A percentile compares a stretch with the other conserved stretches of the same genome.
Evolutionary conservation across 257 asterid species (phyloP).

Genomic region (Nicotiana sylvestris): DNA sequence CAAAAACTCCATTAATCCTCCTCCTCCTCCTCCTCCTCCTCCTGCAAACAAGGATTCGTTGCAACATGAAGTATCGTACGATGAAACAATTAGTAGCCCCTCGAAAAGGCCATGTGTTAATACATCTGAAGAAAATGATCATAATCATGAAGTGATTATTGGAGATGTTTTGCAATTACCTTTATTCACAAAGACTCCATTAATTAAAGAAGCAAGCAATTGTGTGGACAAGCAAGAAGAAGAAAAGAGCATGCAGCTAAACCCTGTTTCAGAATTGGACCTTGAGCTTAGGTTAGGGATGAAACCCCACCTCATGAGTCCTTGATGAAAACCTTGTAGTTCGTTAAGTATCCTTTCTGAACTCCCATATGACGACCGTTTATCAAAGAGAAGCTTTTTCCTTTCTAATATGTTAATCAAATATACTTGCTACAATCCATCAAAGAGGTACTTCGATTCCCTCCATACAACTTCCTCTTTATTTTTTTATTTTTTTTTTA

Average conservation of each 20-base stretch:
- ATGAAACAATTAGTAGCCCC: slow-evolving; percentile 11
- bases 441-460: neutral
- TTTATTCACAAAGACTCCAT: slow-evolving; percentile 20
- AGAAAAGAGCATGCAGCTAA: slow-evolving; percentile 10
- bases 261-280: slow-evolving; percentile 17
- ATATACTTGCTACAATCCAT: neutral
- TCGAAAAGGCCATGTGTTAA: neutral
- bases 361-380: too few species aligned
- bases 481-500: too few species aligned
- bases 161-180: slow-evolving; percentile 13
- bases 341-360: too few species aligned
- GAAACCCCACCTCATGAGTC: slow-evolving; percentile 15
- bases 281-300: slow-evolving; percentile 37
- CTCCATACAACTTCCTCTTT: neutral
- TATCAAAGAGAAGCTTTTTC: too few species aligned
- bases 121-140: slow-evolving; percentile 8
- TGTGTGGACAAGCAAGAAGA: neutral
- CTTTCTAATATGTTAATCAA: neutral
- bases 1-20: slow-evolving; percentile 3
- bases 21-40: neutral
- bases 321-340: neutral
- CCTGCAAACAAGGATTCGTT: neutral
- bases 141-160: neutral
- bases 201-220: slow-evolving; percentile 10
- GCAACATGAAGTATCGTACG: slow-evolving; percentile 1